These are phyloP conservation scores for Pyrenochaeta sp. DNA, from an alignment of 2,329 filamentous ascomycete genomes.

Conservation along the genomic window DNA sequence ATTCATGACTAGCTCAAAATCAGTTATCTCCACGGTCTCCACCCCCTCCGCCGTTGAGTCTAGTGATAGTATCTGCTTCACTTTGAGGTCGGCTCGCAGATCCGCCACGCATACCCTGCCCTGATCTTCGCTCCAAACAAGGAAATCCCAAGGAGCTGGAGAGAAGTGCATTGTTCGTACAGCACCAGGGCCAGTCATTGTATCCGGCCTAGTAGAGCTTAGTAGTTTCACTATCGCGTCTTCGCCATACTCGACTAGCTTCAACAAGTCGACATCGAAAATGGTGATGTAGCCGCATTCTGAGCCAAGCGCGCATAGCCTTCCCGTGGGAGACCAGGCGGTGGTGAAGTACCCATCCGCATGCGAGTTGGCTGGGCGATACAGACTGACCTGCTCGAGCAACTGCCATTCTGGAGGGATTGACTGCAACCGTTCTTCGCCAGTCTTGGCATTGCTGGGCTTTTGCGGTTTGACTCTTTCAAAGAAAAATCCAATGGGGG, in stretches of 20 bases:
- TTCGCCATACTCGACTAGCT: conserved; percentile 52
- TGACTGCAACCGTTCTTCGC: conserved; percentile 26
- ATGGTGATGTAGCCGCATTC: conserved; percentile 82
- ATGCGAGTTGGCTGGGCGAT: conserved; percentile 47
- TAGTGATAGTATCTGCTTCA: conserved; percentile 73
- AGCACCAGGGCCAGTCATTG: conserved; percentile 70
- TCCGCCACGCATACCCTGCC: conserved; percentile 78
- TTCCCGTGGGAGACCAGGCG: conserved; percentile 76
- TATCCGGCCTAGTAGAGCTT: conserved; percentile 75
- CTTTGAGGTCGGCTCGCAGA: conserved; percentile 69
- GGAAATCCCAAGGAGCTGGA: conserved; percentile 84
- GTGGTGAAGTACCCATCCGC: conserved; percentile 74
- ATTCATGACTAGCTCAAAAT: conserved; percentile 50
- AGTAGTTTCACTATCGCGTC: conserved; percentile 78
- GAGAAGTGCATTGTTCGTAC: conserved; percentile 92
- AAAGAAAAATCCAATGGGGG: conserved; percentile 86
- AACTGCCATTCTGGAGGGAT: conserved; percentile 50
- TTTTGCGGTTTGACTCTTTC: conserved; percentile 55
- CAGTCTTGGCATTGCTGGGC: conserved; percentile 30
- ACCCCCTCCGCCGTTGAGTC: conserved; percentile 64
- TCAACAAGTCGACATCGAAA: conserved; percentile 65
- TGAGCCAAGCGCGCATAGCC: conserved; percentile 76
- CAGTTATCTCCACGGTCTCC: conserved; percentile 64
- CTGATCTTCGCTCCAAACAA: conserved; percentile 93
- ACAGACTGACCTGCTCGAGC: conserved; percentile 51